A percentile compares a stretch with the other conserved stretches of the same genome.
These are phyloP conservation scores for Paraconiothyrium brasiliense DNA, from an alignment of 2,329 filamentous ascomycete species.

Conservation along the genomic window DNA sequence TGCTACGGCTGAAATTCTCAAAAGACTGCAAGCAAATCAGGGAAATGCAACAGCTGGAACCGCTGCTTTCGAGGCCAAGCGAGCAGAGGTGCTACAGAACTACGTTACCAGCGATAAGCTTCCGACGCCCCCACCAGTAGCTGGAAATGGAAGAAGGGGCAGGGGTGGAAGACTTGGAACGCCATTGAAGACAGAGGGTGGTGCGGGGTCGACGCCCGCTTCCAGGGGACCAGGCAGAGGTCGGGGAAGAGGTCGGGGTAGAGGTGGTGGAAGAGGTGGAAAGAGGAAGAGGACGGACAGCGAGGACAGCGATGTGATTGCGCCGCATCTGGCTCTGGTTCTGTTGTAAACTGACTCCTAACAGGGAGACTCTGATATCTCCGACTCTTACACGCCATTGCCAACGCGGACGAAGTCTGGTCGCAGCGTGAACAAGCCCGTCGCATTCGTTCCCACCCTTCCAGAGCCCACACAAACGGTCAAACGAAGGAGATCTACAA, in stretches of 20 bases:
- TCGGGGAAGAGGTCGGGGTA: constrained; percentile 47
- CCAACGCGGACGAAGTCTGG: constrained; percentile 79
- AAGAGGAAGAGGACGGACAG: constrained; percentile 53
- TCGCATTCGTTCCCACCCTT: constrained; percentile 68
- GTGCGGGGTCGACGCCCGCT: constrained; percentile 34
- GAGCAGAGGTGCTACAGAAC: constrained; percentile 56
- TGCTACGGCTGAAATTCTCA: constrained; percentile 54
- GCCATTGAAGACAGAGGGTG: constrained; percentile 43
- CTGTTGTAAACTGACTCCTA: constrained; percentile 25
- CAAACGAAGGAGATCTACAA: constrained; percentile 68
- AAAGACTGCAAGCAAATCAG: constrained; percentile 48
- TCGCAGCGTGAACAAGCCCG: constrained; percentile 73
- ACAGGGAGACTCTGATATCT: constrained; percentile 52
- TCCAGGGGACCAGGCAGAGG: constrained; percentile 50
- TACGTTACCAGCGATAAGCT: constrained; percentile 57
- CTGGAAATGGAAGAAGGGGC: constrained; percentile 39
- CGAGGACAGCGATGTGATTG: constrained; percentile 48
- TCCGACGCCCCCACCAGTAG: constrained; percentile 48
- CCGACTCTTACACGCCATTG: constrained; percentile 61
- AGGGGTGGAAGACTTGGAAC: constrained; percentile 47
- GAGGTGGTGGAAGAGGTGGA: constrained; percentile 48
- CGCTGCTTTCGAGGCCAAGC: constrained; percentile 57
- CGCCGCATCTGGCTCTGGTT: constrained; percentile 6
- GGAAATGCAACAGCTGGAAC: constrained; percentile 46
- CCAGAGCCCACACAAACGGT: constrained; percentile 57